Conservation (phyloP, 306 rosid genomes). For the Trifolium pratense region DNA sequence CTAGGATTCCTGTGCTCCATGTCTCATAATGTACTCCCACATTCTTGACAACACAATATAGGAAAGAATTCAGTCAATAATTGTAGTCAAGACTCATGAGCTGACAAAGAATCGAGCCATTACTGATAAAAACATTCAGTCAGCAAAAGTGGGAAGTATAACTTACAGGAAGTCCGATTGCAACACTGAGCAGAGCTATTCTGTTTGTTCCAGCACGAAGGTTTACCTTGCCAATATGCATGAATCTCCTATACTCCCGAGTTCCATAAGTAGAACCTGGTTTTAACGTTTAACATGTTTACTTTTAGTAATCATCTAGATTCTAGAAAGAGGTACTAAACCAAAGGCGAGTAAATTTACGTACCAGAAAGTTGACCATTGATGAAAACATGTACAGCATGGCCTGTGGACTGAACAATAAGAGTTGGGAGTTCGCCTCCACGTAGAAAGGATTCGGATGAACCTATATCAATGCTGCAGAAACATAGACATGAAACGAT, state of each 20-base stretch:
- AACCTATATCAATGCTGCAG: slow-evolving; percentile 74
- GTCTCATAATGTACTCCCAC: slow-evolving; percentile 94
- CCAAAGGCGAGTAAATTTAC: slow-evolving; percentile 34
- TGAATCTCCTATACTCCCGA: slow-evolving; percentile 82
- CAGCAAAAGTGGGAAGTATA: slow-evolving; percentile 42
- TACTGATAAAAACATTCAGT: too few species aligned
- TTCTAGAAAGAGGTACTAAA: slow-evolving; percentile 31
- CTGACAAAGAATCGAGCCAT: neutral
- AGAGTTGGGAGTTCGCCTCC: slow-evolving; percentile 91
- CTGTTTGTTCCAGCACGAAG: slow-evolving; percentile 83
- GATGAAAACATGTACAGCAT: slow-evolving; percentile 88
- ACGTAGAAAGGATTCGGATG: slow-evolving; percentile 82
- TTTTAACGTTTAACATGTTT: slow-evolving; percentile 29
- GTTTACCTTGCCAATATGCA: slow-evolving; percentile 73
- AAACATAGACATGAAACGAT: slow-evolving; percentile 41
- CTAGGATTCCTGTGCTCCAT: slow-evolving; percentile 96
- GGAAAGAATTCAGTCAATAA: slow-evolving; percentile 9
- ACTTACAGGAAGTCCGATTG: slow-evolving; percentile 95
- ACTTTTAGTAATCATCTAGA: slow-evolving; percentile 20
- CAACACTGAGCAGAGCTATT: slow-evolving; percentile 90
- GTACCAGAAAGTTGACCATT: slow-evolving; percentile 89
- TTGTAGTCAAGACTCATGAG: slow-evolving; percentile 6
- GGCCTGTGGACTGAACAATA: slow-evolving; percentile 90
- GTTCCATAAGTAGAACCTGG: slow-evolving; percentile 93
- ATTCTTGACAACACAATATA: slow-evolving; percentile 58